A percentile compares a stretch with the other conserved stretches of the same genome.
Conservation (phyloP, 129 eudicot genomes). For the Oenanthe sinensis region DNA sequence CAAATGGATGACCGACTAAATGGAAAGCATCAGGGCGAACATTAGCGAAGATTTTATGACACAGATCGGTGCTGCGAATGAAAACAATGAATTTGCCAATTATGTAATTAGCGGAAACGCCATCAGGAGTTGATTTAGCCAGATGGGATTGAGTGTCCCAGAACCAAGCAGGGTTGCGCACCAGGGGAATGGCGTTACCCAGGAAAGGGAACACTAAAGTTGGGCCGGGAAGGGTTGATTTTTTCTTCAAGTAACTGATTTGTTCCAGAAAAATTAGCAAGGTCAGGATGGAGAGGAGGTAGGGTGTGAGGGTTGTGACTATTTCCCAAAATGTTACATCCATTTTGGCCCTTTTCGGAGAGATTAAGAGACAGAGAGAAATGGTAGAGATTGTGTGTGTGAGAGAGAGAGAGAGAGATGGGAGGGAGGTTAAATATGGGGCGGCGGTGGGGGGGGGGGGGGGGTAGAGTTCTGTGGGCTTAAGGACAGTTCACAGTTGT, state of each 20-base stretch:
- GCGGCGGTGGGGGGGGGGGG: neutral
- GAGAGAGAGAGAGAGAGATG: no score
- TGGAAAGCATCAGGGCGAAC: constrained; percentile 82
- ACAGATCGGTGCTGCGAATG: constrained; percentile 51
- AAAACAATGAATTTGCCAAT: constrained; percentile 76
- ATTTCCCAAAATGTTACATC: constrained; percentile 9
- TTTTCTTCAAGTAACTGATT: constrained; percentile 51
- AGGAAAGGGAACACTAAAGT: constrained; percentile 56
- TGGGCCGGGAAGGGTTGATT: constrained; percentile 57
- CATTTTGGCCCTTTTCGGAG: constrained; percentile 3
- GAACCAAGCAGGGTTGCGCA: constrained; percentile 51
- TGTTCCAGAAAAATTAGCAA: constrained; percentile 44
- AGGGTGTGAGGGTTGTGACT: constrained; percentile 20
- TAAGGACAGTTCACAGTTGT: neutral
- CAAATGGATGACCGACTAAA: constrained; percentile 81
- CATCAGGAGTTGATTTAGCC: constrained; percentile 52
- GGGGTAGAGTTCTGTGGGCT: neutral
- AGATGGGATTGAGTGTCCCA: constrained; percentile 55
- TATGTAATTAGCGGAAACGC: constrained; percentile 68
- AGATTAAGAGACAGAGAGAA: neutral
- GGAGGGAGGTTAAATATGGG: neutral
- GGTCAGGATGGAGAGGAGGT: constrained; percentile 25
- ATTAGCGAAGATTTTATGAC: constrained; percentile 68
- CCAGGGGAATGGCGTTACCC: constrained; percentile 57
- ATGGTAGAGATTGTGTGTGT: no score